Conservation (phyloP, 2,329 filamentous ascomycete genomes). For the Fulvia fulva region DNA sequence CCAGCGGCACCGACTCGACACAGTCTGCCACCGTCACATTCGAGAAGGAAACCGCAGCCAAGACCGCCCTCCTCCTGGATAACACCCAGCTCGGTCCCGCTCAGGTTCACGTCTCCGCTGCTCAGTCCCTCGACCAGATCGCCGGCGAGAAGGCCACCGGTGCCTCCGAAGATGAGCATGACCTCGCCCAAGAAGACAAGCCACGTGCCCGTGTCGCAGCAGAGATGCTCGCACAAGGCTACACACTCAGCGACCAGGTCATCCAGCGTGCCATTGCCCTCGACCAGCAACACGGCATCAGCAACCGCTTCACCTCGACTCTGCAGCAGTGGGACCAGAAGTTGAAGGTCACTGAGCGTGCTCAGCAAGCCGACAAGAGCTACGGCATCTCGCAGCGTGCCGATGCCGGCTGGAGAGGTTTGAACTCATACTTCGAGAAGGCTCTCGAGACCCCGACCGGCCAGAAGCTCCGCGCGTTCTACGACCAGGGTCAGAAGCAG, state of each 20-base stretch:
- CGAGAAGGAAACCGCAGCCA: constrained; percentile 93
- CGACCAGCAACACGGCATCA: constrained; percentile 85
- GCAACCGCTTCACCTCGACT: constrained; percentile 70
- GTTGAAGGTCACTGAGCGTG: constrained; percentile 83
- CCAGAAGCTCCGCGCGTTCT: constrained; percentile 83
- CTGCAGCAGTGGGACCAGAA: constrained; percentile 76
- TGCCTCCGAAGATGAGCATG: constrained; percentile 47
- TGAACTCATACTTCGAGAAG: constrained; percentile 92
- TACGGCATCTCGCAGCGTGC: constrained; percentile 78
- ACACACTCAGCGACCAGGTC: constrained; percentile 72
- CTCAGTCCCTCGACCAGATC: constrained; percentile 62
- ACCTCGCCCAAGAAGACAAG: constrained; percentile 94
- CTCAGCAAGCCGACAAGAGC: constrained; percentile 75
- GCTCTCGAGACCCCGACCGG: constrained; percentile 82
- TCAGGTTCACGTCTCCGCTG: constrained; percentile 73
- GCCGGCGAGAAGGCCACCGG: constrained; percentile 57
- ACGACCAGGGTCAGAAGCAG: constrained; percentile 78
- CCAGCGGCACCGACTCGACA: constrained; percentile 53
- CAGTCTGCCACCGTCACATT: constrained; percentile 92
- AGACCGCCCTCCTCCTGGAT: constrained; percentile 93
- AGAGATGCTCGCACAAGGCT: constrained; percentile 95
- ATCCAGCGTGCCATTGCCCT: constrained; percentile 81
- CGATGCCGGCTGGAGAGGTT: constrained; percentile 60
- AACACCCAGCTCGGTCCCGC: constrained; percentile 84
- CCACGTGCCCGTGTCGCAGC: constrained; percentile 88